Base-by-base conservation (phyloP, 306 rosid genomes). In the Prunus mume region DNA sequence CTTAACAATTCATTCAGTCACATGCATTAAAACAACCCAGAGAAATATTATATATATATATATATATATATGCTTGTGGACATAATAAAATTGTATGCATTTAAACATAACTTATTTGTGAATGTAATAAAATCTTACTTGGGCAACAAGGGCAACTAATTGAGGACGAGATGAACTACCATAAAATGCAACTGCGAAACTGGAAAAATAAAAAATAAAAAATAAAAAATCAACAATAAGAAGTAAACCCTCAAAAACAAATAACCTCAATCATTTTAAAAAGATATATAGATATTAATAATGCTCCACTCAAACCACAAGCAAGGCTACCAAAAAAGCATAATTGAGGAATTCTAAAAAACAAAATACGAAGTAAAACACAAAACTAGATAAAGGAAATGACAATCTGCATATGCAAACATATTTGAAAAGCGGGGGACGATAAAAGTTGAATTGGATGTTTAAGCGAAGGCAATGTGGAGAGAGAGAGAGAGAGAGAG, bases 61-160 rank as follows among this genome's bases (percentile, higher is more conserved):
- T 10, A 54, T 55, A 22, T 12, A 57, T 12, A 3, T 68, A 46
- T 27, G 19, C 27, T 4, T 27, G 47, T 51, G 64, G 24, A 71
- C 17, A 12, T 5, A 69, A 28, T 32, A 19, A 69, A 19, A 18
- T 51, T 47, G 11, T 46, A 38, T 52, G 68, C 68, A 82, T 66
- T 49, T 75, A 72, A 45, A 60, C 12, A 43, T n/a, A 32, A 73
- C 66, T 82, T 69, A 60, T 30, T 47, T 34, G 43, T 24, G 20
- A 51, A 81, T 11, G 79, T 64, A 38, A 75, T 43, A 78, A 76
- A 65, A 74, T 45, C 85, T 77, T 92, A 94, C 98, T 90, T 94
- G 98, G 3, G 98, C 97, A 80, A 90, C 80, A 73, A 94, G 97
- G 70, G 97, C 98, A 84, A 94, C 98, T 84, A 94, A 80, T 66